Percentiles rank a stretch among this genome's conserved stretches.
These are phyloP conservation scores for Nitzschia inconspicua DNA, from an alignment of 108 stramenopile species.

Conservation along the genomic window DNA sequence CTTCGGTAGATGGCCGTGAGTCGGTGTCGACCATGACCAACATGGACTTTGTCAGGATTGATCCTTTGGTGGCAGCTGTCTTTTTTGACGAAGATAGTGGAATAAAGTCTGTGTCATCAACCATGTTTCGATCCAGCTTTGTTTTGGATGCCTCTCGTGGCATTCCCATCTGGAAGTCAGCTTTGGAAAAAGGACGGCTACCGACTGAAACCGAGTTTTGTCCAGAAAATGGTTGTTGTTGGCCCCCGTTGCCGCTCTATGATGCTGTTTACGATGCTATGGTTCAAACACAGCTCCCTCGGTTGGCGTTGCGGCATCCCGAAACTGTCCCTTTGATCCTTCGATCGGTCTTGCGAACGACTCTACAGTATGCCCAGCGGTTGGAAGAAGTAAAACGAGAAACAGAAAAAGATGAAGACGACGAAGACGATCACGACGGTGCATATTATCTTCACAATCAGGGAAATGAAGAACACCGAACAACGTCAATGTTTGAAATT, in stretches of 20 bases:
- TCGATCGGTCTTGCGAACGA: constrained; percentile 40
- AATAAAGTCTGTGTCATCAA: no score
- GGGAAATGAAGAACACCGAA: constrained; percentile 21
- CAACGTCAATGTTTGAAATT: constrained; percentile 1
- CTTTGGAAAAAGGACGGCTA: constrained; percentile 29
- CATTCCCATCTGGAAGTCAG: constrained; percentile 21
- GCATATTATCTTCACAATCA: constrained; percentile 7
- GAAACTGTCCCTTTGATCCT: constrained; percentile 48
- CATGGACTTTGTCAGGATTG: no score
- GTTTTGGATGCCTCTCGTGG: constrained; percentile 19
- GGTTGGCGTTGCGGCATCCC: constrained; percentile 62
- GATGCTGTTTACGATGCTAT: constrained; percentile 24
- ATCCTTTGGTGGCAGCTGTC: constrained; percentile 7
- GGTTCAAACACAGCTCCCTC: constrained; percentile 42
- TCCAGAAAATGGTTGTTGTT: not conserved
- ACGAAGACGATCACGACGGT: not conserved
- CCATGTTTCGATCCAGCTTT: no score
- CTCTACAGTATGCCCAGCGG: constrained; percentile 31
- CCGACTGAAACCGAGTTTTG: constrained; percentile 29
- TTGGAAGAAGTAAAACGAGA: constrained; percentile 6
- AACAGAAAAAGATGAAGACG: constrained; percentile 18
- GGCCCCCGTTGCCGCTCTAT: constrained; percentile 66
- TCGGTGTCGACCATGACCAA: no score
- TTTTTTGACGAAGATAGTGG: constrained; percentile 1
- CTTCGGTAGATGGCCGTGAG: no score